Evolutionary conservation across 2,329 filamentous ascomycete species (phyloP), one percentile per base, ranked within the genome.

Genomic region (Botrytis porri): DNA sequence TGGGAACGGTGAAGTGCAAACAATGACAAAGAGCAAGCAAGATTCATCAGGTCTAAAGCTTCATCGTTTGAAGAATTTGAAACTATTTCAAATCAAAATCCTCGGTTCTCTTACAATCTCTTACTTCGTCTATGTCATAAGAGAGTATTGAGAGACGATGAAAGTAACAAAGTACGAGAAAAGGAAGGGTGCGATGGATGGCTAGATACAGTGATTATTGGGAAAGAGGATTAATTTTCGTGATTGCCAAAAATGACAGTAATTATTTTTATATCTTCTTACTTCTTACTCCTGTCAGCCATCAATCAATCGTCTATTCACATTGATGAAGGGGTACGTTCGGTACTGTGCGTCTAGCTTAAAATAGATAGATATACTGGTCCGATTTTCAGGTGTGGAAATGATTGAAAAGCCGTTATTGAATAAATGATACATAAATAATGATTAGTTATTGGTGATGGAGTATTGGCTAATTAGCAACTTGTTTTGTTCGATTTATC

Each of bases 41-140:
- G 29, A 67, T 18, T 25, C 45, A 29, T 25, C 35, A 29, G 22
- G 39, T 32, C n/a, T 18, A 9, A 35, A 48, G 41, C 35, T 67
- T 67, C 35, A 39, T 16, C n/a, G 51, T 54, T 54, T 20, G 45
- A 14, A 25, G 39, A n/a, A 37, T 57, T 41, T 67, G 64, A 67
- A 66, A 66, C 64, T 67, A 35, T 39, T 54, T 67, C 64, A 54
- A 54, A n/a, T 35, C 45, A 54, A 20, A 32, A 57, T 37, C 3
- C 39, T 67, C 10, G 65, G 25, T 57, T 41, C 25, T 41, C 35
- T 29, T 22, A 39, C 43, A 57, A 32, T 57, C 45, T 65, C 69
- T 71, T 39, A 59, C 70, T 60, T 51, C 29, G 43, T 63, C 6
- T 63, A 71, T 54, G 54, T 71, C 69, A 71, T 16, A 20, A 37